These are phyloP conservation scores for Pugionium cornutum DNA, from an alignment of 345 rosid species.

Conservation along the genomic window DNA sequence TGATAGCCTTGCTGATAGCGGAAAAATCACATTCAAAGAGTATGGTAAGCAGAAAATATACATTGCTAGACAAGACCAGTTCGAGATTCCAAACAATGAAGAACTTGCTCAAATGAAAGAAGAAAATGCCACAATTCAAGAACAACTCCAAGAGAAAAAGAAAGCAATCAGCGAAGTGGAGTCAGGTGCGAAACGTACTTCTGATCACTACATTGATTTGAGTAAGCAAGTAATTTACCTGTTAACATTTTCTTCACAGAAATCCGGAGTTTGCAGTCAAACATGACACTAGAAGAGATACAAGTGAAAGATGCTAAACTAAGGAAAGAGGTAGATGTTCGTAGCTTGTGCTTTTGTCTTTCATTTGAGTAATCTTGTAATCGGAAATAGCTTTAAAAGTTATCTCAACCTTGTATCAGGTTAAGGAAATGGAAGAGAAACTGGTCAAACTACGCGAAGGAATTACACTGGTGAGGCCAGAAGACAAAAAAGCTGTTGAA, in stretches of 20 bases:
- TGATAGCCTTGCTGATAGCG: conserved; percentile 72
- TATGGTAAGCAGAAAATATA: conserved; percentile 95
- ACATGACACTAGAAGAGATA: conserved; percentile 76
- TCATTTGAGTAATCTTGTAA: conserved; percentile 4
- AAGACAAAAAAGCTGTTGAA: conserved; percentile 67
- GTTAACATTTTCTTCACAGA: conserved; percentile 46
- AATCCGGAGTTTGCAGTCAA: conserved; percentile 67
- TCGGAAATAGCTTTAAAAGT: background rate
- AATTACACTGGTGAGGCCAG: conserved; percentile 76
- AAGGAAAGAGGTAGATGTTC: conserved; percentile 57
- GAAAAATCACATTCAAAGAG: conserved; percentile 82
- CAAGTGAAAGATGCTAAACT: conserved; percentile 59
- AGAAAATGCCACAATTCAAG: conserved; percentile 64
- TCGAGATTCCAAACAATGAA: conserved; percentile 73
- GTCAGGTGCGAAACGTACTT: conserved; percentile 53
- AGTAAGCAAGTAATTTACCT: background rate
- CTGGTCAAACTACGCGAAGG: conserved; percentile 70
- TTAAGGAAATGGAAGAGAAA: conserved; percentile 68
- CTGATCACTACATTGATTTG: background rate
- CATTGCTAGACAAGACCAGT: conserved; percentile 91
- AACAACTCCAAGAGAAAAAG: conserved; percentile 62
- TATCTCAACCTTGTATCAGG: conserved; percentile 47
- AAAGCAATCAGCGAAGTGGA: conserved; percentile 58
- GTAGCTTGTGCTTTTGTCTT: background rate
- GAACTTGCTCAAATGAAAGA: conserved; percentile 85